Percentiles rank a stretch among this genome's conserved stretches.
Evolutionary conservation across 2,329 filamentous ascomycete species (phyloP).

Genomic region (Penicillium digitatum): DNA sequence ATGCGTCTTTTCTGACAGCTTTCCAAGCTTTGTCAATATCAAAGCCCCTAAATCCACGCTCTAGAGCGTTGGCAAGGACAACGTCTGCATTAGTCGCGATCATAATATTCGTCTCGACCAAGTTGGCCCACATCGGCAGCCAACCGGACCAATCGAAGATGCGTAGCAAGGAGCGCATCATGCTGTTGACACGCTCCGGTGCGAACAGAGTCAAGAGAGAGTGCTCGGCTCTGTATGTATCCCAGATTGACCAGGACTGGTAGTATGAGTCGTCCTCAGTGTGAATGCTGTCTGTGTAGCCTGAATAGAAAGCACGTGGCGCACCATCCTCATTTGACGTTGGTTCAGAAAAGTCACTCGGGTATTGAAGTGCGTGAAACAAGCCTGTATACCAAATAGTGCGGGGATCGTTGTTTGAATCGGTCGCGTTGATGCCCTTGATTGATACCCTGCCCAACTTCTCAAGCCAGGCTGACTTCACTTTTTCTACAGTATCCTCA

Average conservation of each 20-base stretch:
- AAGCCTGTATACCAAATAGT: constrained; percentile 48
- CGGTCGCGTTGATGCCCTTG: constrained; percentile 43
- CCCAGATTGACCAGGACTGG: constrained; percentile 52
- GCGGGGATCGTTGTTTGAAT: constrained; percentile 41
- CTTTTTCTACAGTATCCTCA: constrained; percentile 39
- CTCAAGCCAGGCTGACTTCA: constrained; percentile 46
- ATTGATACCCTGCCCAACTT: constrained; percentile 46
- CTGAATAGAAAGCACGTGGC: constrained; percentile 42
- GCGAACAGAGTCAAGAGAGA: constrained; percentile 47
- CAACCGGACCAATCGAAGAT: constrained; percentile 49
- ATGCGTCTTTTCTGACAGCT: constrained; percentile 46
- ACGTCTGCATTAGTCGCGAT: constrained; percentile 49
- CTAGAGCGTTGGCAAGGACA: constrained; percentile 48
- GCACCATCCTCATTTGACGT: constrained; percentile 16
- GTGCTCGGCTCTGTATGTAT: constrained; percentile 49
- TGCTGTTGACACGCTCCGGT: constrained; percentile 46
- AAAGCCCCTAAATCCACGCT: constrained; percentile 44
- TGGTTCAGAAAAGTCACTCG: constrained; percentile 48
- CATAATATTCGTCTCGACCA: constrained; percentile 52
- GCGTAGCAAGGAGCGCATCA: constrained; percentile 46
- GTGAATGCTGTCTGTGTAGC: constrained; percentile 47
- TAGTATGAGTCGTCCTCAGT: constrained; percentile 46
- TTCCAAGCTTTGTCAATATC: constrained; percentile 45
- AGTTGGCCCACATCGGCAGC: constrained; percentile 50
- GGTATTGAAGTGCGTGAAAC: constrained; percentile 49